phyloP scores from a whole-genome alignment of 139 green algal species.

The Deuterostichococcus epilithicus region DNA sequence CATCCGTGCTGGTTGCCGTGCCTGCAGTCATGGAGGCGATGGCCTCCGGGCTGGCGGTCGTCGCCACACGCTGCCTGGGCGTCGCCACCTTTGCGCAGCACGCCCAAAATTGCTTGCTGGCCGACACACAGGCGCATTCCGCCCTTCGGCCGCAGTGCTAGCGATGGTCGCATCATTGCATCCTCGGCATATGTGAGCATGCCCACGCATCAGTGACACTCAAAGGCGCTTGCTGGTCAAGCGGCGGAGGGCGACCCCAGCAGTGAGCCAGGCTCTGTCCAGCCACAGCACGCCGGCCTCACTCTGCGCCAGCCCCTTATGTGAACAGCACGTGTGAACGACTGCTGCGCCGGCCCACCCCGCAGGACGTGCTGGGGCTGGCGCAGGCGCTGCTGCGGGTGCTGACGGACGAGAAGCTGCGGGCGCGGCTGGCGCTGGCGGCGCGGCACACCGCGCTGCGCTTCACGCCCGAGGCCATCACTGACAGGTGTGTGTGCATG shows the following conservation, averaged over 20 bases:
- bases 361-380: slow-evolving; percentile 23
- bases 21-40: slow-evolving; percentile 76
- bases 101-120: slow-evolving; percentile 51
- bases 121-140: slow-evolving; percentile 27
- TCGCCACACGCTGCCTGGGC: slow-evolving; percentile 53
- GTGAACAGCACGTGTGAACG: no score
- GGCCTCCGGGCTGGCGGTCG: slow-evolving; percentile 54
- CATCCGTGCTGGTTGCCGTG: no score
- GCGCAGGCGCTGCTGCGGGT: slow-evolving; percentile 31
- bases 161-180: no score
- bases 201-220: no score
- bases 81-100: slow-evolving; percentile 48
- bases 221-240: no score
- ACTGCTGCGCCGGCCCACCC: no score
- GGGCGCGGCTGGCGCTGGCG: slow-evolving; percentile 14
- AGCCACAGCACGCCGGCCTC: no score
- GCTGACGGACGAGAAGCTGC: slow-evolving; percentile 24
- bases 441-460: slow-evolving; percentile 30
- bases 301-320: no score
- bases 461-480: slow-evolving; percentile 27
- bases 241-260: no score
- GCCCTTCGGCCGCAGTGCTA: no score
- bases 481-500: slow-evolving; percentile 14
- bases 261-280: no score
- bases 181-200: background rate